Conservation (phyloP, 2,329 filamentous ascomycete genomes). For the Fusarium mexicanum region DNA sequence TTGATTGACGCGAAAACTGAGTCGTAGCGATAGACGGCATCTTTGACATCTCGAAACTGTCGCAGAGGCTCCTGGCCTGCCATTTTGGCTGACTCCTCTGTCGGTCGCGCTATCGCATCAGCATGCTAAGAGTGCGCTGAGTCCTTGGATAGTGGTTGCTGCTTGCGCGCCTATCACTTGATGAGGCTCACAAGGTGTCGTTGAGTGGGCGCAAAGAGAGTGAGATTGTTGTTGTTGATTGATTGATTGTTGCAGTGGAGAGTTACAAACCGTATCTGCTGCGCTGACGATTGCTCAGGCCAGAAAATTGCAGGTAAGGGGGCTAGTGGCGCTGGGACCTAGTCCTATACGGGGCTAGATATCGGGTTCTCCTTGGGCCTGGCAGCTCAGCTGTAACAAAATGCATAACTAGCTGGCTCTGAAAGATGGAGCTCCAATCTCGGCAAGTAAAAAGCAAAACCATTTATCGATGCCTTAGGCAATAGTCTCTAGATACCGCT, state of each 20-base stretch:
- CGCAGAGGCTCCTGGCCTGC: neutral
- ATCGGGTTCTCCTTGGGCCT: neutral
- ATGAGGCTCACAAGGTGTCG: neutral
- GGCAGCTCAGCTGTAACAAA: neutral
- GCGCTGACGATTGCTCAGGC: neutral
- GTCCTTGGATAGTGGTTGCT: neutral
- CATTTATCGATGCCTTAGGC: neutral
- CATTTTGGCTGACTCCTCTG: conserved; percentile 6
- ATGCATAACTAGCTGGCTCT: neutral
- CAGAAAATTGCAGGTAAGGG: neutral
- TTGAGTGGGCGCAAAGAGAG: neutral
- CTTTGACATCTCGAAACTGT: conserved; percentile 6
- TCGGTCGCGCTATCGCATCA: neutral
- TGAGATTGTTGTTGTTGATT: neutral
- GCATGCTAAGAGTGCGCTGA: neutral
- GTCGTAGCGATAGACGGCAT: conserved; percentile 2
- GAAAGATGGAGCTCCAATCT: neutral
- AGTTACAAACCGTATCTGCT: neutral
- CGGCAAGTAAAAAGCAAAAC: neutral
- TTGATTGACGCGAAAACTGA: neutral
- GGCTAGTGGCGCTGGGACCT: neutral
- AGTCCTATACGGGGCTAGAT: neutral
- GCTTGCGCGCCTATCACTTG: neutral
- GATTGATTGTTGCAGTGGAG: neutral
- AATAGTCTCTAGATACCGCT: neutral